Conservation (phyloP, 1,284 basidiomycete genomes). For the Trametes polyzona region DNA sequence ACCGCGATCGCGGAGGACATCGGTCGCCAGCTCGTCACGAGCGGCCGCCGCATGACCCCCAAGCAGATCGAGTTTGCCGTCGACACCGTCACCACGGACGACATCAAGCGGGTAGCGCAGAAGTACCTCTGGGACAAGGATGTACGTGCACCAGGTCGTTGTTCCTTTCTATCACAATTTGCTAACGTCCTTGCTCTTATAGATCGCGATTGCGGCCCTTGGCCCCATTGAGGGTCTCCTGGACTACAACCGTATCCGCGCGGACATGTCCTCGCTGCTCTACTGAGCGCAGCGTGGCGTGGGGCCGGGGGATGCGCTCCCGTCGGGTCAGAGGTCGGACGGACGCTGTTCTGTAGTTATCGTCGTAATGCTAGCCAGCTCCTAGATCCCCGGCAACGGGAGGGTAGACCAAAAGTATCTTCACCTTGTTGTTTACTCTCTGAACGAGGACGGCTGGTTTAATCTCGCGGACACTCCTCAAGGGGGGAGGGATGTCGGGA, state of each 20-base stretch:
- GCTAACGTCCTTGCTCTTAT: conserved; percentile 7
- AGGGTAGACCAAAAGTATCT: conserved; percentile 29
- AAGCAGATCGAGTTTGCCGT: conserved; percentile 94
- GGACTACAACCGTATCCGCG: conserved; percentile 82
- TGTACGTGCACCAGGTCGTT: conserved; percentile 50
- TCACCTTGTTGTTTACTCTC: conserved; percentile 14
- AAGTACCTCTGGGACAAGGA: conserved; percentile 98
- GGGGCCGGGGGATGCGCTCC: neutral
- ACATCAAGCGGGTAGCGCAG: conserved; percentile 93
- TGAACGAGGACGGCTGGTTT: conserved; percentile 10
- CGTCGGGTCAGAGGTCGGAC: conserved; percentile 16
- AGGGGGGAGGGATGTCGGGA: too few species aligned
- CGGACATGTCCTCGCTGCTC: conserved; percentile 80
- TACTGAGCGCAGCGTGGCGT: conserved; percentile 51
- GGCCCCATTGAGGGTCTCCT: conserved; percentile 89
- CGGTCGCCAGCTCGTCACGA: conserved; percentile 95
- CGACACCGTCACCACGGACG: conserved; percentile 86
- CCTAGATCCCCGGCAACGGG: conserved; percentile 16
- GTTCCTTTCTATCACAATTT: neutral
- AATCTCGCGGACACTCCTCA: too few species aligned
- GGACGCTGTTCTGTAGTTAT: conserved; percentile 24
- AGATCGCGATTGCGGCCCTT: conserved; percentile 83
- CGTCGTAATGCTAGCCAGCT: conserved; percentile 27
- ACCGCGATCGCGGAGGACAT: conserved; percentile 99
- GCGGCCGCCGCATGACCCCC: conserved; percentile 88